Conservation (phyloP, 176 grass and related monocot genomes). For the Phoenix dactylifera region DNA sequence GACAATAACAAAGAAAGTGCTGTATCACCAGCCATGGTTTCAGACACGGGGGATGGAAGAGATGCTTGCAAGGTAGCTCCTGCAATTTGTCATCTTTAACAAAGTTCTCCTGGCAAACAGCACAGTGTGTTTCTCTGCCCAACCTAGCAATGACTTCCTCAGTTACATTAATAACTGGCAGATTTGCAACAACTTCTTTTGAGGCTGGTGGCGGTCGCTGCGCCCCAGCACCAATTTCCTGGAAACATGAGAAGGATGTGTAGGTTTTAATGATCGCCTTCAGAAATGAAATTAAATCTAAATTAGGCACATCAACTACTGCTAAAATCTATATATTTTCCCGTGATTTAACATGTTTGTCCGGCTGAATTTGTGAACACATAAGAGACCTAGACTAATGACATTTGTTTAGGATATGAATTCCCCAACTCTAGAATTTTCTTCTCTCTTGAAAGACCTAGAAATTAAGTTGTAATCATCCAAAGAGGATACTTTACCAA, state of each 20-base stretch:
- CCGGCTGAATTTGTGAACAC: no score
- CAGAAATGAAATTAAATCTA: no score
- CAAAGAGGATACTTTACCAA: no score
- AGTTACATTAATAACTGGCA: constrained; percentile 60
- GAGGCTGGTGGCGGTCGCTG: constrained; percentile 68
- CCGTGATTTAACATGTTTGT: no score
- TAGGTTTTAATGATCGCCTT: background rate
- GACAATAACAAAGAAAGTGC: background rate
- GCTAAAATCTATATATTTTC: no score
- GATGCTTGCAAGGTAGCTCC: constrained; percentile 98
- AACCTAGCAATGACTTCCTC: constrained; percentile 57
- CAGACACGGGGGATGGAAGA: constrained; percentile 88
- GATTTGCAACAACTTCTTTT: constrained; percentile 86
- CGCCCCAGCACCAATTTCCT: constrained; percentile 40
- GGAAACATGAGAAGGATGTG: constrained; percentile 15
- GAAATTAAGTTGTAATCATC: no score
- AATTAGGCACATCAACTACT: no score
- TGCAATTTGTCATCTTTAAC: constrained; percentile 78
- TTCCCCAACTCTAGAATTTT: no score
- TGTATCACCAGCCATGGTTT: constrained; percentile 81
- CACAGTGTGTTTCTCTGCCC: constrained; percentile 71
- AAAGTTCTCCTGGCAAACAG: constrained; percentile 92
- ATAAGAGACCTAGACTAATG: no score
- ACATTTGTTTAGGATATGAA: no score
- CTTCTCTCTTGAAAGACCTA: no score